Conservation (phyloP, 2,329 filamentous ascomycete species). For the Zymoseptoria crescenta region DNA sequence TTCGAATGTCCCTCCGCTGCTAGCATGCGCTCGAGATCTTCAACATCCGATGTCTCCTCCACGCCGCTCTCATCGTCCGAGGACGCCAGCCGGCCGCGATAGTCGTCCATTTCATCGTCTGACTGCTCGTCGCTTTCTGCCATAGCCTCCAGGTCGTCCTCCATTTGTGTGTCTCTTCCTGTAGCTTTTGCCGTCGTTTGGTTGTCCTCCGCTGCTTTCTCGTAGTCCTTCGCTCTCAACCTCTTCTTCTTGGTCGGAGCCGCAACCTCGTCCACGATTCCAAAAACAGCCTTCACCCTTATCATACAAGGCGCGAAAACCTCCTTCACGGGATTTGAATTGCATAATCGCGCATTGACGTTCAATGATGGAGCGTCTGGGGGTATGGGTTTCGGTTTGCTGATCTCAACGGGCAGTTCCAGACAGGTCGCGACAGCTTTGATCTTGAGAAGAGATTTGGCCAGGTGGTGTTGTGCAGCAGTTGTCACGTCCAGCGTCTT, state of each 20-base stretch:
- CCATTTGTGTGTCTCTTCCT: constrained; percentile 11
- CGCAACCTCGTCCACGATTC: constrained; percentile 18
- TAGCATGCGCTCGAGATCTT: constrained; percentile 20
- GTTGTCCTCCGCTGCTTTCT: constrained; percentile 3
- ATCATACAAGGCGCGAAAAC: constrained; percentile 41
- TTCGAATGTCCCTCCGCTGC: constrained; percentile 17
- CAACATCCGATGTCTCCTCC: constrained; percentile 17
- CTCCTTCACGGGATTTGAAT: constrained; percentile 51
- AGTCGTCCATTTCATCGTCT: constrained; percentile 32
- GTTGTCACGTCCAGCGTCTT: constrained; percentile 48
- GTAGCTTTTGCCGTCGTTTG: constrained; percentile 1
- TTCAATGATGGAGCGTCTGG: constrained; percentile 45
- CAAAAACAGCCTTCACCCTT: constrained; percentile 35
- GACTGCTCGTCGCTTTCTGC: constrained; percentile 11
- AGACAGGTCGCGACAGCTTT: constrained; percentile 49
- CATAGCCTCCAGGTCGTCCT: neutral
- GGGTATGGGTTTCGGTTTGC: constrained; percentile 33
- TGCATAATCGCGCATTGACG: constrained; percentile 52
- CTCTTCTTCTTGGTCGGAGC: constrained; percentile 20
- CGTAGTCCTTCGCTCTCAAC: constrained; percentile 22
- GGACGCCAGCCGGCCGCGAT: constrained; percentile 35
- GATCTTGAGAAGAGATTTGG: constrained; percentile 49
- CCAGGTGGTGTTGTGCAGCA: constrained; percentile 47
- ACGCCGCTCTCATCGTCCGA: constrained; percentile 28
- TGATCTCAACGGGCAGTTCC: constrained; percentile 37